phyloP scores from a whole-genome alignment of 345 rosid species.

The Eucalyptus sp. region DNA sequence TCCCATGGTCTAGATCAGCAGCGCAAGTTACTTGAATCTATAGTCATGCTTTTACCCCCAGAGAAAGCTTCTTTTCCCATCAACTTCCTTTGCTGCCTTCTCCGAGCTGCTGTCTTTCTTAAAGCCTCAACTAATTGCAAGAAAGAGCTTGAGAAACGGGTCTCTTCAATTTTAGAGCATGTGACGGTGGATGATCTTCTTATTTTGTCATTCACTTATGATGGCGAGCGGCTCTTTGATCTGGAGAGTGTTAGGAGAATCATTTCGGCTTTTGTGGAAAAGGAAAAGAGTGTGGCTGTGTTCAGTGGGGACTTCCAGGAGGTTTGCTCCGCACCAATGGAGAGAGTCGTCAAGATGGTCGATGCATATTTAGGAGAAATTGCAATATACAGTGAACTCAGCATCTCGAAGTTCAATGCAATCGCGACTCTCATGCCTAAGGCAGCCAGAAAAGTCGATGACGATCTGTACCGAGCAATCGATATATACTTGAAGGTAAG shows the following conservation, averaged over 20 bases:
- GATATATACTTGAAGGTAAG: slow-evolving; percentile 77
- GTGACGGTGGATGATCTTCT: slow-evolving; percentile 69
- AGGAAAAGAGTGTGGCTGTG: slow-evolving; percentile 66
- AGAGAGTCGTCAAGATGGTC: slow-evolving; percentile 61
- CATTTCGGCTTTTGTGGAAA: slow-evolving; percentile 55
- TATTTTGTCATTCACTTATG: slow-evolving; percentile 59
- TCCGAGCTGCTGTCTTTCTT: slow-evolving; percentile 64
- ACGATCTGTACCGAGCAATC: slow-evolving; percentile 79
- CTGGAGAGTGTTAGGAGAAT: slow-evolving; percentile 75
- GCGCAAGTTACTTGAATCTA: slow-evolving; percentile 49
- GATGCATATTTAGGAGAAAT: slow-evolving; percentile 74
- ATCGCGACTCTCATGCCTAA: slow-evolving; percentile 67
- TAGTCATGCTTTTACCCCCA: slow-evolving; percentile 48
- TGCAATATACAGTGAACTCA: slow-evolving; percentile 40
- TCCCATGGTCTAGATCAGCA: slow-evolving; percentile 30
- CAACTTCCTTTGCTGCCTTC: slow-evolving; percentile 79
- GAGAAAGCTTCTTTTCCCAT: slow-evolving; percentile 61
- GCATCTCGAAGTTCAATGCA: slow-evolving; percentile 76
- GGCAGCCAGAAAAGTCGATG: slow-evolving; percentile 57
- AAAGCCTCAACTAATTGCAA: slow-evolving; percentile 40
- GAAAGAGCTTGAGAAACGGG: slow-evolving; percentile 72
- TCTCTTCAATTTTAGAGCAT: slow-evolving; percentile 56
- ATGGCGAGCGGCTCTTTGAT: slow-evolving; percentile 66
- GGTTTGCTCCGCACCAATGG: slow-evolving; percentile 22
- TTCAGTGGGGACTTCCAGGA: slow-evolving; percentile 57